Conservation (phyloP, 345 rosid genomes). For the Jatropha curcas region DNA sequence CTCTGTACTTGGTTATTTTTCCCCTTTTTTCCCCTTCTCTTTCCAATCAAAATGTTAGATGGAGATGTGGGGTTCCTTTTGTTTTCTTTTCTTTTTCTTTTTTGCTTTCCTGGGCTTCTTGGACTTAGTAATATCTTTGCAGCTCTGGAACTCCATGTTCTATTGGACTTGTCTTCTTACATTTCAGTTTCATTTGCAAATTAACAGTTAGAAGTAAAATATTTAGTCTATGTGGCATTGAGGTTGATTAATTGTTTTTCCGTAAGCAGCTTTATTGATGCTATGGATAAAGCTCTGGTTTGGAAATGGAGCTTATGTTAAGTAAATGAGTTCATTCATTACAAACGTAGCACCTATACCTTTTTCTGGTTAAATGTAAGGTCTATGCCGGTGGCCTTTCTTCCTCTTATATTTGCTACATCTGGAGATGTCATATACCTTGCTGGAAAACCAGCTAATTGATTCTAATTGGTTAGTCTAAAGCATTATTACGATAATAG, state of each 20-base stretch:
- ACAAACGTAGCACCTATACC: not conserved
- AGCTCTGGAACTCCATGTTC: not conserved
- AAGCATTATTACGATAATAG: not conserved
- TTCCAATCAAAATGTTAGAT: not conserved
- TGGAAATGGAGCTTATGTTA: not conserved
- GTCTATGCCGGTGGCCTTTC: not conserved
- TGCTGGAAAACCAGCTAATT: not conserved
- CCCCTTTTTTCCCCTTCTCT: constrained; percentile 13
- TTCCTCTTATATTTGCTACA: not conserved
- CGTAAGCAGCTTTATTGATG: too few relatives aligned
- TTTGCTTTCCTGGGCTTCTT: not conserved
- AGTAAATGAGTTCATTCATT: not conserved
- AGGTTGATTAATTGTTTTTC: too few relatives aligned
- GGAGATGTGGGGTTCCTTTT: too few relatives aligned
- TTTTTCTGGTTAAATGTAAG: not conserved
- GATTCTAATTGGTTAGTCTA: not conserved
- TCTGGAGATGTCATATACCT: not conserved
- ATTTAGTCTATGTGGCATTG: too few relatives aligned
- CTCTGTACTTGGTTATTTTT: not conserved
- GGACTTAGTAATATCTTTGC: not conserved
- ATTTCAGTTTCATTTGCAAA: not conserved
- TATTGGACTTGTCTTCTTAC: not conserved
- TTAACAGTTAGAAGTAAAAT: not conserved
- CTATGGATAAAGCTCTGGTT: not conserved
- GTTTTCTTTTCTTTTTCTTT: not conserved